Base-by-base conservation (phyloP, 139 green algal genomes). In the Pleodorina starrii region DNA sequence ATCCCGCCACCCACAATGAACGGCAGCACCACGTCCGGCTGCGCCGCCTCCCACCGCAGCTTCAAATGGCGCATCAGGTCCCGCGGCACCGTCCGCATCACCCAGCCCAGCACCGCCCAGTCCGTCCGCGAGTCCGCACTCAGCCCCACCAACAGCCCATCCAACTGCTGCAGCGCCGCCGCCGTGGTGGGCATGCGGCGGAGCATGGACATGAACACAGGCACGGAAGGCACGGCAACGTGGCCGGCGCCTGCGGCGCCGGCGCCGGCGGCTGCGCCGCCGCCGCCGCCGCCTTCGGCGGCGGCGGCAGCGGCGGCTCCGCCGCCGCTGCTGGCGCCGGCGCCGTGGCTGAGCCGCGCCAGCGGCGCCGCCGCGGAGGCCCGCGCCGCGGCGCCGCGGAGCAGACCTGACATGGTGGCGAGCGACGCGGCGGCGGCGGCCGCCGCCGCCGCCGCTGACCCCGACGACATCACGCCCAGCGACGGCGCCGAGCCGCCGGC, bases 11-110 rank as follows among this genome's bases (percentile, higher is more conserved):
- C 36, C 60, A 87, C 81, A 4, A 87, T 77, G 42, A 87, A 87
- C 29, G 81, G 81, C 42, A 87, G 42, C 60, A 87, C 81, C 60
- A 29, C 60, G 60, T 87, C 81, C 42, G 81, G 81, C 83, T 88
- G 83, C 32, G 21, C 46, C n/a, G 6, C 36, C 66, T 88, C 83
- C 83, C 83, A 88, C 21, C 3, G 5, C 46, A 48, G 27, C 83
- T 88, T 88, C 27, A 88, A 19, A 32, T 88, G 83, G 7, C 83
- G 83, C 66, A 88, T 57, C 66, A 88, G 48, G 43, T 80, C 83
- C 32, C 68, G 44, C 29, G 83, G 83, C 59, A 27, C 35, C 46
- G 14, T 54, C 43, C 83, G 83, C 83, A 88, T 51, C 68, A 88
- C 83, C 83, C 83, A 88, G 11, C 44, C 46, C 83, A 88, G 36